A percentile compares a stretch with the other conserved stretches of the same genome.
These are phyloP conservation scores for Mycosphaerella sp. DNA, from an alignment of 2,329 filamentous ascomycete genomes.

Conservation along the genomic window DNA sequence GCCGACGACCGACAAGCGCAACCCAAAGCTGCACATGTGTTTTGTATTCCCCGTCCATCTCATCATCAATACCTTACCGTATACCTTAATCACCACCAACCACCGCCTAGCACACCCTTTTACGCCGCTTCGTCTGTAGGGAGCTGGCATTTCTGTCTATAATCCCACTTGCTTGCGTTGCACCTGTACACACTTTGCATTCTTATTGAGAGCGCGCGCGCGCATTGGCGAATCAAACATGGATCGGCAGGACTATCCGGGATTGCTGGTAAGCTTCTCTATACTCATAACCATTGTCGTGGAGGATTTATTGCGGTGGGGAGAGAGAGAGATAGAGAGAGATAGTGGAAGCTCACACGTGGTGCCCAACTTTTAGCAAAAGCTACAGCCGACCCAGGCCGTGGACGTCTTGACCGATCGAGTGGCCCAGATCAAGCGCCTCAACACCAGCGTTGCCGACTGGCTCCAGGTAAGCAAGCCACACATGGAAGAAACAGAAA, in stretches of 20 bases:
- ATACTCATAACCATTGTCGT: background rate
- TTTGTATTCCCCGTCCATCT: too few relatives aligned
- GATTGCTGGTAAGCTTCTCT: slow-evolving; percentile 68
- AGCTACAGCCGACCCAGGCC: slow-evolving; percentile 74
- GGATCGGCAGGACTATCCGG: slow-evolving; percentile 84
- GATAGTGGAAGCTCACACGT: slow-evolving; percentile 3
- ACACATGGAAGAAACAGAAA: slow-evolving; percentile 1
- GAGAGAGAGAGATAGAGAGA: background rate
- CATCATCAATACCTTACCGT: too few relatives aligned
- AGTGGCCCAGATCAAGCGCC: slow-evolving; percentile 73
- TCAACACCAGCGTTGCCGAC: slow-evolving; percentile 89
- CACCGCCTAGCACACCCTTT: too few relatives aligned
- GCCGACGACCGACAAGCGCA: too few relatives aligned
- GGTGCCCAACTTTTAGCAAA: slow-evolving; percentile 53
- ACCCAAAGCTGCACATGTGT: too few relatives aligned
- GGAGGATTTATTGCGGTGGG: background rate
- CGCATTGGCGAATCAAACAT: slow-evolving; percentile 36
- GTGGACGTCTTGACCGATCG: slow-evolving; percentile 77
- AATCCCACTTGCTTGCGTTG: background rate
- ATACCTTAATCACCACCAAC: too few relatives aligned
- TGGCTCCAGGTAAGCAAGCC: slow-evolving; percentile 75
- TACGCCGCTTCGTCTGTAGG: too few relatives aligned
- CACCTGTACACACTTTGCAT: slow-evolving; percentile 7
- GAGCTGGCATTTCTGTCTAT: too few relatives aligned
- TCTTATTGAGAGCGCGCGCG: background rate